Evolutionary conservation across 371 early-diverging fungal genomes (phyloP), one percentile per base, ranked within the genome.

Genomic region (Mortierella sp.): DNA sequence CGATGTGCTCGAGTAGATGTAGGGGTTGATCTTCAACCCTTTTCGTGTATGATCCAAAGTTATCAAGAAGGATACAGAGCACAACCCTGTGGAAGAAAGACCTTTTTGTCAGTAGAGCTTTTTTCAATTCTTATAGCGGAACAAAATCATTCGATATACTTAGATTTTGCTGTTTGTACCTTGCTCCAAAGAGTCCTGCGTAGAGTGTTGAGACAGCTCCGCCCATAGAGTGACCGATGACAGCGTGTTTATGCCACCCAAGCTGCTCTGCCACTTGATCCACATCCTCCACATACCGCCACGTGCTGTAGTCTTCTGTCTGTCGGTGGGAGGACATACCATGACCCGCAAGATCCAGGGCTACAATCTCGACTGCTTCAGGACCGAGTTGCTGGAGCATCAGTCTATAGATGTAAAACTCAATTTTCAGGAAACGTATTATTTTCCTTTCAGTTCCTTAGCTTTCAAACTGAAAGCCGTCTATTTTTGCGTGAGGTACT

Each of bases 181-280:
- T 44, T 23, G 46, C 37, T 17, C 4, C 15, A 30, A 46, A 60
- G 24, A 66, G 49, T 26, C 60, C 67, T 6, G 67, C 28, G 17
- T 66, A 66, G 12, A 59, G 0, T 17, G 60, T 23, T 1, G 54
- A 27, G 2, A 31, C 54, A 23, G 49, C 60, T n/a, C 67, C 67
- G 17, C 67, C 66, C 66, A 65, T 51, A 26, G 52, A 51, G 21
- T 65, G 66, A 8, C 66, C 66, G n/a, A 65, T 50, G 8, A 65
- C 39, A 23, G 59, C 50, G 43, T 65, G 66, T 21, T 31, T 58
- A 1, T 58, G 3, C 66, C 66, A 65, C 3, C 66, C 59, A 17
- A 65, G 46, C 12, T 31, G 59, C 12, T 52, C 48, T 2, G 50
- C 46, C 11, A 65, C 58, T n/a, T 58, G 66, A 19, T 52, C 48